Base-by-base conservation (phyloP, 2,329 filamentous ascomycete species). In the Trichophyton simii region DNA sequence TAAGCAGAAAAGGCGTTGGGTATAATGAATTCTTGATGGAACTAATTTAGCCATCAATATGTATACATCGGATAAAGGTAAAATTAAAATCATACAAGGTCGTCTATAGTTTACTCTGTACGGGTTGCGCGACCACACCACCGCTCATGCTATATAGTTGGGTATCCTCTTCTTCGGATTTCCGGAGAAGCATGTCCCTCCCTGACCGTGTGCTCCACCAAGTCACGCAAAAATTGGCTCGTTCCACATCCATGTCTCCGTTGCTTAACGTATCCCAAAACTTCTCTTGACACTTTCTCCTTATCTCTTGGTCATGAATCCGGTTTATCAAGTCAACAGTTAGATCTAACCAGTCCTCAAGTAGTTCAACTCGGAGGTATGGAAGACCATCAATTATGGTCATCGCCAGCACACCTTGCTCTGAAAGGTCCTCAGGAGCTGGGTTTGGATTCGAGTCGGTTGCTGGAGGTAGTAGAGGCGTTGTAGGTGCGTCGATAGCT, bases 161-260 rank as follows among this genome's bases (percentile, higher is more conserved):
- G 18, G 52, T 9, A 36, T 55, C 52, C n/a, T 55, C 52, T 55
- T 55, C 52, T 31, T 36, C 52, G 13, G 52, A 55, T 36, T 55
- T 55, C 28, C 34, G 52, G n/a, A 55, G 28, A 25, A 55, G 15
- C 66, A 78, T 72, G 62, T 85, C 82, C 57, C 81, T 75, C 0
- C 84, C 84, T 3, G 83, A 83, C 62, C 81, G 72, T 71, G 83
- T 75, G 75, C 85, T 88, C 91, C 91, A 96, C 91, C 91, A 96
- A 1, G 84, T 83, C 18, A 95, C 87, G 57, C 87, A 90, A 36
- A 88, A 80, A 46, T 86, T 83, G 5, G 89, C 87, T 63, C 90
- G 82, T 70, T 95, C 88, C 25, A 95, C 86, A 73, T 96, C 91
- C 84, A 96, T 87, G 75, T 95, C 90, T 2, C 90, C 90, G 67